phyloP scores from a whole-genome alignment of 2,329 filamentous ascomycete species.

The Aspergillus brunneoviolaceus region DNA sequence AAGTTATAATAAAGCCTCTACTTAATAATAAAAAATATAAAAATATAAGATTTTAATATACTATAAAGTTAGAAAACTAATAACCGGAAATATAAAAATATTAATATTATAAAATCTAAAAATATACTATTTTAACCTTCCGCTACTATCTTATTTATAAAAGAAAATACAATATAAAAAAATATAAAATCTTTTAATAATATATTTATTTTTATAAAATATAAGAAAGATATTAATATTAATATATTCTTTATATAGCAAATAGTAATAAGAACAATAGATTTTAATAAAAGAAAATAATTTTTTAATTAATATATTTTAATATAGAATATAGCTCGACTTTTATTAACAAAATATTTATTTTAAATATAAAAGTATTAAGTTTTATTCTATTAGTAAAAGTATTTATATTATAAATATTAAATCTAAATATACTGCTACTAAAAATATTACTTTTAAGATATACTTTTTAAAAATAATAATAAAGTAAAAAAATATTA shows the following conservation, averaged over 20 bases:
- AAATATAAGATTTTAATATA: no score
- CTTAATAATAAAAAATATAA: no score
- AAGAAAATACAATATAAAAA: not conserved
- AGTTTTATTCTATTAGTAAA: not conserved
- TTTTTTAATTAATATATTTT: not conserved
- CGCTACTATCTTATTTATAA: not conserved
- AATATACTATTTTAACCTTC: no score
- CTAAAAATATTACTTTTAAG: not conserved
- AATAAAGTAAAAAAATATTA: no score
- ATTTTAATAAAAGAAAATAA: not conserved
- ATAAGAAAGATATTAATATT: not conserved
- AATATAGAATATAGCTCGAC: not conserved
- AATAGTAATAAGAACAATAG: not conserved
- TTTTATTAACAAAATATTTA: not conserved
- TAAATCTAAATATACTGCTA: not conserved
- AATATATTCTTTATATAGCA: not conserved
- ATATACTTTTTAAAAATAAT: no score
- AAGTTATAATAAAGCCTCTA: no score
- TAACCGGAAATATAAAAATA: no score
- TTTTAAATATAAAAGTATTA: not conserved
- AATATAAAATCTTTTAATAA: not conserved
- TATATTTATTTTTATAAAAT: not conserved
- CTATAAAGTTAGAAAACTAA: no score
- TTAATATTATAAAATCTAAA: no score
- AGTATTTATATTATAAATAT: not conserved